Base-by-base conservation (phyloP, 164 flowering plant genomes). In the Kalanchoe fedtschenkoi region DNA sequence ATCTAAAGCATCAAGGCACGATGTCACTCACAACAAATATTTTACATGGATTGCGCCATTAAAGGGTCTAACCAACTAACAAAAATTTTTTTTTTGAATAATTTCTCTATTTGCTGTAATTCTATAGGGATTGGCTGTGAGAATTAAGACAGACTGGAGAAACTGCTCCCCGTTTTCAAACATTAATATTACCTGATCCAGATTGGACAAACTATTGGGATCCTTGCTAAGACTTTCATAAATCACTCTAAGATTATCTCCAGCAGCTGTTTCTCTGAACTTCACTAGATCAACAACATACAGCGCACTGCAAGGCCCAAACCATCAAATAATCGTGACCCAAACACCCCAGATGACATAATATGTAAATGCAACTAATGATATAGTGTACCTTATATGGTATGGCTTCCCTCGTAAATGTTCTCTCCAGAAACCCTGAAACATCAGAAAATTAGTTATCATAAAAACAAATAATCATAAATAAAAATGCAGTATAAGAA, bases 201-300 rank as follows among this genome's bases (percentile, higher is more conserved):
- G 83, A 77, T 93, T 93, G 16, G 99, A 67, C 17, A 93, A 79
- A 84, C 97, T 93, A 60, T 93, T 93, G 62, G 99, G 99, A 69
- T 93, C 99, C 77, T 90, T 93, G 86, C 99, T 93, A 37, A 93
- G 89, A 57, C 87, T 86, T 78, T 93, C 99, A 68, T 93, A 93
- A 64, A 93, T 69, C 66, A 93, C 95, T 76, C 99, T 82, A 3
- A 93, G 79, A 72, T 89, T 83, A 76, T 93, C 99, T 63, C 99
- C 99, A 17, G 99, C 99, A n/a, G 99, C 99, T 66, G 97, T 90
- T 78, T 90, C 86, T 46, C 99, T 84, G 70, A 93, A 93, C 62
- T 82, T 93, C 56, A 77, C 80, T 77, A 93, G 74, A 76, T 93
- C 99, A 63, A 93, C 99, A 41, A 93, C 97, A 73, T 93, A 93